Percentiles rank a stretch among this genome's conserved stretches.
Conservation (phyloP, 2,329 filamentous ascomycete species). For the Amauroascus verrucosus region DNA sequence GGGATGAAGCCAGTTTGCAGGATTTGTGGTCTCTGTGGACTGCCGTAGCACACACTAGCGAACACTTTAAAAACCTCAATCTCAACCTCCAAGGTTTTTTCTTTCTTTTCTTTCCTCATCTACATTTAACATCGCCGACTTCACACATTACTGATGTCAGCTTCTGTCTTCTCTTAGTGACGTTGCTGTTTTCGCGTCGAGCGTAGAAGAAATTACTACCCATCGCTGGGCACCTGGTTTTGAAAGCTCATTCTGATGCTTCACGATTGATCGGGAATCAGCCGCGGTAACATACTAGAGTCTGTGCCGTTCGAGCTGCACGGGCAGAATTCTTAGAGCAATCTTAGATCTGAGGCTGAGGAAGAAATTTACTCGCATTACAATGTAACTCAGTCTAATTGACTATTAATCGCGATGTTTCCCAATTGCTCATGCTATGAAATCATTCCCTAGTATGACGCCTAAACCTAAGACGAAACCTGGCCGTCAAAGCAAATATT, state of each 20-base stretch:
- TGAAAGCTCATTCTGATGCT: constrained; percentile 54
- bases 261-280: constrained; percentile 60
- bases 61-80: constrained; percentile 15
- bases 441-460: not conserved
- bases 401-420: too few relatives aligned
- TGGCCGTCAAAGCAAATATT: not conserved
- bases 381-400: too few relatives aligned
- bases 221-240: constrained; percentile 63
- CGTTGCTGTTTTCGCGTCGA: constrained; percentile 58
- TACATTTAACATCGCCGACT: constrained; percentile 44
- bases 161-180: constrained; percentile 39
- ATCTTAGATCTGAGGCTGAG: not conserved
- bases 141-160: constrained; percentile 52
- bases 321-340: not conserved
- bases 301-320: not conserved
- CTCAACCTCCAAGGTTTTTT: constrained; percentile 2
- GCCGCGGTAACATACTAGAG: constrained; percentile 53
- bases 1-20: constrained; percentile 40
- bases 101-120: constrained; percentile 28
- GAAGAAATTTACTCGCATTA: too few relatives aligned
- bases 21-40: constrained; percentile 27
- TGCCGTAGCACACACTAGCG: constrained; percentile 24
- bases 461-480: not conserved
- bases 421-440: too few relatives aligned
- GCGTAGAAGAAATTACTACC: constrained; percentile 51